phyloP scores from a whole-genome alignment of 768 basidiomycete species.

The Heimioporus sp. region DNA sequence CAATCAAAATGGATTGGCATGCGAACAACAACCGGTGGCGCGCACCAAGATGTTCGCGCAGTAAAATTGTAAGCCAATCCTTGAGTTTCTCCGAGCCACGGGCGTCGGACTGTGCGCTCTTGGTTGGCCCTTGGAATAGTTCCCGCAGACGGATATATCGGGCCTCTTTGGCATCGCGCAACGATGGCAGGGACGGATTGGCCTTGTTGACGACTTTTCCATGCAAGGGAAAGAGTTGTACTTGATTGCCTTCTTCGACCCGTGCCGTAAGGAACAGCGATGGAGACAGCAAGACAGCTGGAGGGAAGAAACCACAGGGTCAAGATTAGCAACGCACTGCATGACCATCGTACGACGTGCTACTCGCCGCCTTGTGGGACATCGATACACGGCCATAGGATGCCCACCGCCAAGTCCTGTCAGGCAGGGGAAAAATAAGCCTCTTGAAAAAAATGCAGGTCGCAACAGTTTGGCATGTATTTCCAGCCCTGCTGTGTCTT shows the following conservation, averaged over 20 bases:
- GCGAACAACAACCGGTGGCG: background rate
- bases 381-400: conserved; percentile 75
- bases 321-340: conserved; percentile 11
- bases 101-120: conserved; percentile 13
- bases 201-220: conserved; percentile 35
- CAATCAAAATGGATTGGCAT: conserved; percentile 6
- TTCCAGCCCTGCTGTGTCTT: conserved; percentile 19
- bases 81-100: conserved; percentile 36
- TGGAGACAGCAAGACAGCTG: conserved; percentile 55
- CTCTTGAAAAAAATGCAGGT: conserved; percentile 7
- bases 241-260: conserved; percentile 47
- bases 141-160: conserved; percentile 53
- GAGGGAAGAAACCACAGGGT: background rate
- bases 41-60: conserved; percentile 70
- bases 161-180: conserved; percentile 51
- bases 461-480: conserved; percentile 1
- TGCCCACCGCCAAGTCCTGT: conserved; percentile 65
- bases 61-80: conserved; percentile 67
- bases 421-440: conserved; percentile 15
- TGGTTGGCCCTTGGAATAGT: conserved; percentile 24
- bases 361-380: conserved; percentile 56
- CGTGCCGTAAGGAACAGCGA: conserved; percentile 62
- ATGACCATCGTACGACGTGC: conserved; percentile 1
- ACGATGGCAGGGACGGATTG: conserved; percentile 47
- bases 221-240: conserved; percentile 49